These are phyloP conservation scores for Diplodia sapinea DNA, from an alignment of 2,329 filamentous ascomycete genomes.

Conservation along the genomic window DNA sequence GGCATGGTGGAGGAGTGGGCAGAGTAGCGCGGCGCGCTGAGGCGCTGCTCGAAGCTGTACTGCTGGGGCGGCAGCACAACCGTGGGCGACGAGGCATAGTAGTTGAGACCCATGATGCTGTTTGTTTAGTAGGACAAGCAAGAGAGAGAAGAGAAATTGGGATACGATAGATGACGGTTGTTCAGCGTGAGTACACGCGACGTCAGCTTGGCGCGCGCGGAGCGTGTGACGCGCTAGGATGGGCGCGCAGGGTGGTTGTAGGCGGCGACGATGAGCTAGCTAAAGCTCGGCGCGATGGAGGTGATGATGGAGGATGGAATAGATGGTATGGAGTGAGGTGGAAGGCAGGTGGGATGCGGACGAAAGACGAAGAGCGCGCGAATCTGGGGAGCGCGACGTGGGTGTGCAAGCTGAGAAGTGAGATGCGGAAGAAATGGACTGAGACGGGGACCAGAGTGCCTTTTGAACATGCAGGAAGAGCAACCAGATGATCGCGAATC, in stretches of 20 bases:
- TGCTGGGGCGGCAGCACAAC: slow-evolving; percentile 53
- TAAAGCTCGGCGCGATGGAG: slow-evolving; percentile 26
- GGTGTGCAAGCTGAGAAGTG: slow-evolving; percentile 41
- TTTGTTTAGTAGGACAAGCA: slow-evolving; percentile 45
- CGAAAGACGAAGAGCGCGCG: slow-evolving; percentile 30
- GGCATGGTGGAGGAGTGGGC: slow-evolving; percentile 41
- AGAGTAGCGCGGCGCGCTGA: slow-evolving; percentile 35
- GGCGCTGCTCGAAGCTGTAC: slow-evolving; percentile 40
- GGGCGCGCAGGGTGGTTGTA: slow-evolving; percentile 13
- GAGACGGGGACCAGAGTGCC: slow-evolving; percentile 42
- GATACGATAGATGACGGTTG: slow-evolving; percentile 25
- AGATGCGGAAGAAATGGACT: slow-evolving; percentile 43
- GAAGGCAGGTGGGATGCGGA: slow-evolving; percentile 34
- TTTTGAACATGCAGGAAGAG: slow-evolving; percentile 38
- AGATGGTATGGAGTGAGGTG: slow-evolving; percentile 35
- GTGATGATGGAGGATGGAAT: slow-evolving; percentile 7
- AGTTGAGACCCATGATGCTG: slow-evolving; percentile 52
- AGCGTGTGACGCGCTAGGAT: slow-evolving; percentile 32
- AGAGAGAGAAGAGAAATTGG: slow-evolving; percentile 27
- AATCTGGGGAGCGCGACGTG: slow-evolving; percentile 21
- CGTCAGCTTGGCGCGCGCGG: slow-evolving; percentile 27
- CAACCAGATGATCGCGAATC: slow-evolving; percentile 29
- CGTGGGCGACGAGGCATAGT: slow-evolving; percentile 56
- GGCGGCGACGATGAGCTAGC: slow-evolving; percentile 26
- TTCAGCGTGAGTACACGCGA: slow-evolving; percentile 22